A percentile compares a stretch with the other conserved stretches of the same genome.
Evolutionary conservation across 1,284 basidiomycete genomes (phyloP).

Genomic region (Pseudozyma hubeiensis): DNA sequence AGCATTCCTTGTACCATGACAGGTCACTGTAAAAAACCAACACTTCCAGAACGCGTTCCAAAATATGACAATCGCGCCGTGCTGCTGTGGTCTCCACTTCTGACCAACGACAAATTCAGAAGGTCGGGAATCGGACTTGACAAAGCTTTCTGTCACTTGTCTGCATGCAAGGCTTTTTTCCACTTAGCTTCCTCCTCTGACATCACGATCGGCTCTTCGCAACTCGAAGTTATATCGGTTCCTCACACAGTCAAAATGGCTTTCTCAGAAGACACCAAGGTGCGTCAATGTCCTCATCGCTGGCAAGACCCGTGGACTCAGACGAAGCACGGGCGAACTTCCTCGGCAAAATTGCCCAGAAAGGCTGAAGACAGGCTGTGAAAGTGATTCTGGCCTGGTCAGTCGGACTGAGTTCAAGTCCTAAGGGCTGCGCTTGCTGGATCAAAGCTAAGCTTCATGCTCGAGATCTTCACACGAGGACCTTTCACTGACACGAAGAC

Average conservation of each 20-base stretch:
- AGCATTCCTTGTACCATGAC: no score
- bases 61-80: not conserved
- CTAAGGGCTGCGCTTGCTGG: no score
- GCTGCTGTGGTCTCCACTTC: conserved; percentile 26
- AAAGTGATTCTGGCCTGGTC: no score
- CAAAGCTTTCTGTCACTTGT: not conserved
- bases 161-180: conserved; percentile 8
- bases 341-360: no score
- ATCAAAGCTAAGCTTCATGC: no score
- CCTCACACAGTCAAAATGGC: conserved; percentile 40
- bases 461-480: no score
- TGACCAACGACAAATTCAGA: not conserved
- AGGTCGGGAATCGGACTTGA: conserved; percentile 25
- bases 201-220: not conserved
- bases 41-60: not conserved
- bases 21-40: not conserved
- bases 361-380: no score
- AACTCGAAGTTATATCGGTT: conserved; percentile 1
- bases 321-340: no score
- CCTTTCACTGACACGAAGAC: no score
- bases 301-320: no score
- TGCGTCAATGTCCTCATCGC: conserved; percentile 10
- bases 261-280: conserved; percentile 66
- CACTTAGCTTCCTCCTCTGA: conserved; percentile 1
- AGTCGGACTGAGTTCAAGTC: no score